phyloP scores from a whole-genome alignment of 768 basidiomycete genomes.

The Hypsizygus marmoreus region DNA sequence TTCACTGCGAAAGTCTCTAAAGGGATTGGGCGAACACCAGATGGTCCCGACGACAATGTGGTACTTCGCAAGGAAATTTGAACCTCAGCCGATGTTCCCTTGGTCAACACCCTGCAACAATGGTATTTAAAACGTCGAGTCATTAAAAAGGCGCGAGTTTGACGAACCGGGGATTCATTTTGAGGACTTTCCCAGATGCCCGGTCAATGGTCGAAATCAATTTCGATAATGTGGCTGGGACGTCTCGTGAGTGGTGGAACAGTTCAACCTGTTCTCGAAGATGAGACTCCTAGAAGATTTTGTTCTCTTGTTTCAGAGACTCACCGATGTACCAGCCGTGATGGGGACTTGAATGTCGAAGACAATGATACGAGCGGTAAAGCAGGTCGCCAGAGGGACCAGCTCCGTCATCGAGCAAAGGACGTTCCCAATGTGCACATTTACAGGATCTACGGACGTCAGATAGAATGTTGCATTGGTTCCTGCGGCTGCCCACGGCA shows the following conservation, averaged over 20 bases:
- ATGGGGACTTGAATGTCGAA: slow-evolving; percentile 94
- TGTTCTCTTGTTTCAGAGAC: slow-evolving; percentile 14
- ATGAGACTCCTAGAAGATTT: too few species aligned
- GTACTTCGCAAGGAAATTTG: slow-evolving; percentile 73
- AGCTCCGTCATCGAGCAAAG: slow-evolving; percentile 74
- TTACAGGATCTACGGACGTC: slow-evolving; percentile 80
- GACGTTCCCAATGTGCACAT: slow-evolving; percentile 86
- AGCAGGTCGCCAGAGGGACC: slow-evolving; percentile 75
- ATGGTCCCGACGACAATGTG: slow-evolving; percentile 48
- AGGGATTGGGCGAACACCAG: slow-evolving; percentile 64
- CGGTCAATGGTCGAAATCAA: slow-evolving; percentile 82
- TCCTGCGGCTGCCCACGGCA: slow-evolving; percentile 89
- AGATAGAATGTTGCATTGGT: slow-evolving; percentile 87
- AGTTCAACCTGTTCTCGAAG: slow-evolving; percentile 69
- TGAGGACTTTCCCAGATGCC: slow-evolving; percentile 69
- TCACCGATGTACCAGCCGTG: slow-evolving; percentile 81
- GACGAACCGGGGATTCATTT: slow-evolving; percentile 78
- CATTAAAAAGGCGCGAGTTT: not conserved
- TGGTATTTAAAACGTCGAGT: not conserved
- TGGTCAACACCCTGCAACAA: slow-evolving; percentile 73
- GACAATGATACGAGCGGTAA: slow-evolving; percentile 87
- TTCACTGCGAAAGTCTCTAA: slow-evolving; percentile 84
- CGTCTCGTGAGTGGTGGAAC: slow-evolving; percentile 91
- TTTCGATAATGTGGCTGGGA: slow-evolving; percentile 86
- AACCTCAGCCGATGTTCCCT: slow-evolving; percentile 82